Percentiles rank a stretch among this genome's conserved stretches.
Conservation (phyloP, 352 stramenopile genomes). For the Globisporangium apiculatum region DNA sequence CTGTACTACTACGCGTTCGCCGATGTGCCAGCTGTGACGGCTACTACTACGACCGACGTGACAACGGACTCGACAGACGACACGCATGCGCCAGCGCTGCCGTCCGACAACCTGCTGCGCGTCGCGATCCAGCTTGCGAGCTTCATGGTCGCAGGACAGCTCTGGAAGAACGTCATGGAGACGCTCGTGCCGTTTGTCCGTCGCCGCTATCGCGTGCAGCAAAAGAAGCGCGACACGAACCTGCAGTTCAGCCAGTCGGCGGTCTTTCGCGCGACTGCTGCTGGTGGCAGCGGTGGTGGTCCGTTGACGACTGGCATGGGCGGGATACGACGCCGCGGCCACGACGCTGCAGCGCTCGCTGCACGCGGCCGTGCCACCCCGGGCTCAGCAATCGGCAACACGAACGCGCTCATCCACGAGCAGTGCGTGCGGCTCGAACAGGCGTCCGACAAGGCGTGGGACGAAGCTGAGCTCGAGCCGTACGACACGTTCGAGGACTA, state of each 20-base stretch:
- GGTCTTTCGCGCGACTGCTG: slow-evolving; percentile 39
- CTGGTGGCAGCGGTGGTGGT: not conserved
- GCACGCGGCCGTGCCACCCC: not conserved
- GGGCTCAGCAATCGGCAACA: slow-evolving; percentile 9
- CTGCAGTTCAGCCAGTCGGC: slow-evolving; percentile 52
- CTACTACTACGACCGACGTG: not conserved
- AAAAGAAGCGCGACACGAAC: slow-evolving; percentile 56
- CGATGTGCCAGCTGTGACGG: not conserved
- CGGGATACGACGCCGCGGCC: slow-evolving; percentile 10
- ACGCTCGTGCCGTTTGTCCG: slow-evolving; percentile 74
- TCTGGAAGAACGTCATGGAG: slow-evolving; percentile 92
- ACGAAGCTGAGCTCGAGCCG: slow-evolving; percentile 85
- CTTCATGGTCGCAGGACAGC: slow-evolving; percentile 92
- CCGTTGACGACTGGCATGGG: slow-evolving; percentile 2
- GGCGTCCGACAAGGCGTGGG: slow-evolving; percentile 76
- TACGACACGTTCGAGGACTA: slow-evolving; percentile 96
- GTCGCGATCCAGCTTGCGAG: slow-evolving; percentile 90
- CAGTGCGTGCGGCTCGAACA: slow-evolving; percentile 79
- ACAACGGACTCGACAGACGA: not conserved
- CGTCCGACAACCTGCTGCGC: slow-evolving; percentile 66
- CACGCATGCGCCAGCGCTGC: not conserved
- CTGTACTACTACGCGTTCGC: slow-evolving; percentile 96
- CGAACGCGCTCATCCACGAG: slow-evolving; percentile 62
- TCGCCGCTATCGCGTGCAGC: slow-evolving; percentile 30
- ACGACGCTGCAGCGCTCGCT: slow-evolving; percentile 1